Evolutionary conservation across 805 yeast species (phyloP).

Genomic region (Candida koratica): DNA sequence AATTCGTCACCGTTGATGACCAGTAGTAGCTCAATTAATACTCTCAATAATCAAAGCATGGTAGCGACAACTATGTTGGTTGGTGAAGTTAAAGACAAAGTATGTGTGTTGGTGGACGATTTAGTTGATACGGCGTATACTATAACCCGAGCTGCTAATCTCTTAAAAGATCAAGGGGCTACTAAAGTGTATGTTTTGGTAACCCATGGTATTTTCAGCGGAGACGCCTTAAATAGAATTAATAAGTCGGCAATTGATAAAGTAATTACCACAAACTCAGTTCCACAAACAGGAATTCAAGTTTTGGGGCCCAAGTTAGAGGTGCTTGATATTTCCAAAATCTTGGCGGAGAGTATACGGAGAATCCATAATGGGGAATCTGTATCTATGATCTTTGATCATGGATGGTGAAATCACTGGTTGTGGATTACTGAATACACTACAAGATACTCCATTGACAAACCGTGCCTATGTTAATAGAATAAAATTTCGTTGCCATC

Average conservation of each 20-base stretch:
- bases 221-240: constrained; percentile 79
- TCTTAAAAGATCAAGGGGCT: constrained; percentile 92
- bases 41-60: constrained; percentile 21
- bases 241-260: constrained; percentile 70
- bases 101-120: constrained; percentile 90
- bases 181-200: constrained; percentile 77
- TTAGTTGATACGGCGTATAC: constrained; percentile 92
- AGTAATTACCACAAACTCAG: constrained; percentile 83
- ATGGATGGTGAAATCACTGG: constrained; percentile 69
- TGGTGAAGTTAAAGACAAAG: constrained; percentile 85
- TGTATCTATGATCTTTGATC: constrained; percentile 89
- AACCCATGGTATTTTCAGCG: constrained; percentile 91
- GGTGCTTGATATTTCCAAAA: constrained; percentile 80
- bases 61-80: constrained; percentile 91
- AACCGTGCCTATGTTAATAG: no score
- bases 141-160: constrained; percentile 84
- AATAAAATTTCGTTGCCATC: no score
- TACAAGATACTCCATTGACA: no score
- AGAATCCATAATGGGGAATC: constrained; percentile 97
- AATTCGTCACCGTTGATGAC: constrained; percentile 12
- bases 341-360: constrained; percentile 92
- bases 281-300: constrained; percentile 71
- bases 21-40: constrained; percentile 17
- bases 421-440: no score
- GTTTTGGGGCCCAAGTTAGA: constrained; percentile 53